These are phyloP conservation scores for Candida yuanshanica DNA, from an alignment of 805 yeast species.

Conservation along the genomic window DNA sequence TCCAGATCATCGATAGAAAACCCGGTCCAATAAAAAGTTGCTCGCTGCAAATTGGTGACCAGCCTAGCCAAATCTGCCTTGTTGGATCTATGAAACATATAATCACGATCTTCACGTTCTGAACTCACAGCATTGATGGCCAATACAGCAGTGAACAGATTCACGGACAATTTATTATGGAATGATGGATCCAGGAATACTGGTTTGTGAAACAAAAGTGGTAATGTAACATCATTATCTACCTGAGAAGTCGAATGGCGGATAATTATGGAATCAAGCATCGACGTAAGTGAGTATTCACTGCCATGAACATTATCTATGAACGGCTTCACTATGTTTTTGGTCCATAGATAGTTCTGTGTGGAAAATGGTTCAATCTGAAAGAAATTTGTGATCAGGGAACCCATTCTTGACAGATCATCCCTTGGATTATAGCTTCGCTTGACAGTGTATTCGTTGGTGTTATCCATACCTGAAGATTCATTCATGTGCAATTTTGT, in stretches of 20 bases:
- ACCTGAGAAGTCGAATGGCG: conserved; percentile 53
- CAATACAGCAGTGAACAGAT: conserved; percentile 58
- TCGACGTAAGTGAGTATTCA: conserved; percentile 31
- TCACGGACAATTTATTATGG: conserved; percentile 56
- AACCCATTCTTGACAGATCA: conserved; percentile 51
- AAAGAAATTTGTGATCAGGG: conserved; percentile 45
- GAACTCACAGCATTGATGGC: conserved; percentile 73
- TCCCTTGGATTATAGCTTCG: conserved; percentile 44
- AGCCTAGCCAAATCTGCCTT: conserved; percentile 47
- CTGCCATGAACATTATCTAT: conserved; percentile 35
- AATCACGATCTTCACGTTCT: conserved; percentile 59
- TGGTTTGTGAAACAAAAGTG: conserved; percentile 53
- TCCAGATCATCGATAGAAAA: conserved; percentile 55
- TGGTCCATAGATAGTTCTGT: conserved; percentile 42
- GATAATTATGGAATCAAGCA: conserved; percentile 45
- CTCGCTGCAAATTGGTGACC: conserved; percentile 55
- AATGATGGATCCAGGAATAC: conserved; percentile 56
- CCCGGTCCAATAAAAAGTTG: conserved; percentile 75
- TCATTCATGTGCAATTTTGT: conserved; percentile 45
- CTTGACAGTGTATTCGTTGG: conserved; percentile 39
- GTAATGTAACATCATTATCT: conserved; percentile 49
- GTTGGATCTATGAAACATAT: conserved; percentile 63
- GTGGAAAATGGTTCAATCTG: conserved; percentile 53
- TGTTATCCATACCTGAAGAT: conserved; percentile 3
- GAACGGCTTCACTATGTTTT: conserved; percentile 43